A percentile compares a stretch with the other conserved stretches of the same genome.
phyloP scores from a whole-genome alignment of 495 filamentous ascomycete species.

The Hyphodiscus hymeniophilus region DNA sequence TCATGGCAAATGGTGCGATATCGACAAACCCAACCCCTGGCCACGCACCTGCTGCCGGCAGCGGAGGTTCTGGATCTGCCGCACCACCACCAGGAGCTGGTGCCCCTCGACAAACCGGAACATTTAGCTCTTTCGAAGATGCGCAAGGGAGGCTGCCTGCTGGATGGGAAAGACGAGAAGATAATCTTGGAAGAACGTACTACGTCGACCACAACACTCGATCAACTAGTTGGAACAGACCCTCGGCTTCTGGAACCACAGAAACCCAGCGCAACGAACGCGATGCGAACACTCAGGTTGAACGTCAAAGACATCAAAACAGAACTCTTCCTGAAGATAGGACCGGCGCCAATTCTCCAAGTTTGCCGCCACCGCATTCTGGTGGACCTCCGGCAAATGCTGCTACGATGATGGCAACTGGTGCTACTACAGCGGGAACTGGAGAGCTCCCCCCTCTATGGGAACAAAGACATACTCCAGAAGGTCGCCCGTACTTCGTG shows the following conservation, averaged over 20 bases:
- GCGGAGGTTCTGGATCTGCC: conserved; percentile 8
- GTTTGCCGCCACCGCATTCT: conserved; percentile 54
- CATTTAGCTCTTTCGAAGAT: conserved; percentile 91
- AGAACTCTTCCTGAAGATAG: conserved; percentile 93
- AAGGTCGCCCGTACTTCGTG: conserved; percentile 95
- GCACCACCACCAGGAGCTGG: conserved; percentile 25
- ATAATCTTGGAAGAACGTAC: conserved; percentile 95
- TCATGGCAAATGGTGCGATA: conserved; percentile 23
- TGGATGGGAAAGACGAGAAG: conserved; percentile 94
- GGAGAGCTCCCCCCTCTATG: conserved; percentile 93
- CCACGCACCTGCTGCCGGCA: conserved; percentile 23
- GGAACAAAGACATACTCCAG: conserved; percentile 92
- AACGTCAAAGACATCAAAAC: conserved; percentile 88
- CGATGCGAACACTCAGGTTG: conserved; percentile 81
- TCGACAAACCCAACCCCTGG: conserved; percentile 22
- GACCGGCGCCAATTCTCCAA: conserved; percentile 89
- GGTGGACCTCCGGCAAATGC: conserved; percentile 39
- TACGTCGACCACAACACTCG: conserved; percentile 98
- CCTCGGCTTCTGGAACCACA: conserved; percentile 71
- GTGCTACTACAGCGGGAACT: conserved; percentile 87
- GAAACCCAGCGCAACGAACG: conserved; percentile 68
- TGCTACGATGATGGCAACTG: conserved; percentile 87
- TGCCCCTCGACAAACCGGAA: conserved; percentile 36
- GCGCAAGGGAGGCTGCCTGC: conserved; percentile 83
- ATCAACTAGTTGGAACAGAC: conserved; percentile 91